Base-by-base conservation (phyloP, 345 rosid genomes). In the Erodium maritimum region DNA sequence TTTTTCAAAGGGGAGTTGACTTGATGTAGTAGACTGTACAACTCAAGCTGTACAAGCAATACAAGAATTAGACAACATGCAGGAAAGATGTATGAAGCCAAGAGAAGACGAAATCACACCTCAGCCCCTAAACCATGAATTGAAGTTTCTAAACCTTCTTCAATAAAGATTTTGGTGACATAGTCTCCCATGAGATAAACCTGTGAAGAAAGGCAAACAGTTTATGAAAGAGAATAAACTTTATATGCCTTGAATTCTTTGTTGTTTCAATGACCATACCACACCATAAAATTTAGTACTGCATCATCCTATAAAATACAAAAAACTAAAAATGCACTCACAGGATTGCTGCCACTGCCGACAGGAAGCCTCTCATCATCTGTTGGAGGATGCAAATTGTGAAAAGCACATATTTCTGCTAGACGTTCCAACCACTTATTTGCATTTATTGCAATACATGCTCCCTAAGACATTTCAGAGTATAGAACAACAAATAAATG, bases 281-380 rank as follows among this genome's bases (percentile, higher is more conserved):
- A n/a, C n/a, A n/a, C n/a, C n/a, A n/a, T 25, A 25, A 3, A 25
- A 2, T 25, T 25, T 25, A 25, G 7, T 25, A 25, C 3, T 7
- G 33, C 7, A 7, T 2, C 7, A 7, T 25, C 33, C 33, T 25
- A 25, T 7, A 25, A 7, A 3, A 25, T 25, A 25, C 7, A 25
- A 25, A n/a, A 25, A 25, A 25, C 33, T 25, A 25, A 25, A 3
- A 19, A 58, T n/a, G n/a, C 55, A 72, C 96, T 79, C 67, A 91
- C 95, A 50, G 98, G 98, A 75, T 91, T 91, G 79, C 98, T 91
- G 61, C 98, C 98, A 5, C 79, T 88, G 68, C 98, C 96, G 61
- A 82, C 84, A 33, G 98, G 96, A 67, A 88, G 90, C 84, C 79
- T 88, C 72, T 86, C 83, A 67, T 86, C 87, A 48, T 77, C 85